These are phyloP conservation scores for Epichloe amarillans DNA, from an alignment of 2,329 filamentous ascomycete species.

Conservation along the genomic window DNA sequence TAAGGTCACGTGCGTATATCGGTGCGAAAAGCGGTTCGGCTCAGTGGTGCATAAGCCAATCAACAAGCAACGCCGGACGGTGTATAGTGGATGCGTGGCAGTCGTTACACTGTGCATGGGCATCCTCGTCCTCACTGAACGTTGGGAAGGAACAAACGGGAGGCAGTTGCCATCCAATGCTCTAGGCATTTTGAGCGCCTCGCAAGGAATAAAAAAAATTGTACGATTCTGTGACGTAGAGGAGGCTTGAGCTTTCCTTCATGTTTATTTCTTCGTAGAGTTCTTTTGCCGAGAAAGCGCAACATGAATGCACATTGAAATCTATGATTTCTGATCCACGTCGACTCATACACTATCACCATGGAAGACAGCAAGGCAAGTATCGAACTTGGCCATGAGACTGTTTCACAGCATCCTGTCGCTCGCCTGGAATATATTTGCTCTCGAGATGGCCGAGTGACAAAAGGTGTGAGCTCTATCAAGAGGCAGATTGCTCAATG, in stretches of 20 bases:
- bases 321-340: neutral
- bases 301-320: neutral
- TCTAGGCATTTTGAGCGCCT: neutral
- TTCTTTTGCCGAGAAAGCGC: neutral
- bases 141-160: neutral
- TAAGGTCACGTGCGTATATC: slow-evolving; percentile 17
- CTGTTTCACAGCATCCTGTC: neutral
- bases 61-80: neutral
- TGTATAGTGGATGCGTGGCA: neutral
- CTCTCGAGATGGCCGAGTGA: neutral
- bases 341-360: neutral
- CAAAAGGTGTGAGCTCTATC: slow-evolving; percentile 1
- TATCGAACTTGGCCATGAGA: neutral
- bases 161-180: neutral
- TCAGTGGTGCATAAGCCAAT: neutral
- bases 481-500: neutral
- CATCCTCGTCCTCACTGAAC: neutral
- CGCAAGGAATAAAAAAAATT: neutral
- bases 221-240: neutral
- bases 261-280: neutral
- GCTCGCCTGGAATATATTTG: slow-evolving; percentile 4
- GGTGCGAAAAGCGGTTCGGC: neutral
- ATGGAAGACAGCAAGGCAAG: slow-evolving; percentile 2
- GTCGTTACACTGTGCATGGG: neutral
- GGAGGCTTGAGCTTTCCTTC: no score